Evolutionary conservation across 495 filamentous ascomycete genomes (phyloP), one percentile per base, ranked within the genome.

Genomic region (Talaromyces wortmannii): DNA sequence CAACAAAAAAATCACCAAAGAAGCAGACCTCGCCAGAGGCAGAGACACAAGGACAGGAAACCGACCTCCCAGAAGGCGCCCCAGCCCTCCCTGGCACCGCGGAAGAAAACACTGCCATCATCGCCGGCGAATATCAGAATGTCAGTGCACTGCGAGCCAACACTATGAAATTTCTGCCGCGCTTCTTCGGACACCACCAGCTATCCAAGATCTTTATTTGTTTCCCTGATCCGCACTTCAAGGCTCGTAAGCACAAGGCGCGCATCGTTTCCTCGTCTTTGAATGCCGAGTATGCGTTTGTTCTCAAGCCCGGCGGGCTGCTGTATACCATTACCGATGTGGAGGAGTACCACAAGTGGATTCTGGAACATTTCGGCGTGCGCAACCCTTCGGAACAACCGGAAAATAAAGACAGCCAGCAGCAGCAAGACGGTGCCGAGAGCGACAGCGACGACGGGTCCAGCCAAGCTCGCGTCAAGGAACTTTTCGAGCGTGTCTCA

Each of bases 191-290:
- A 51, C 87, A 70, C 44, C 63, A 66, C 29, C 87, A 95, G 65
- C 83, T 98, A 31, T 79, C 78, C 53, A 92, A 91, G 67, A 87
- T 96, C 66, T 98, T 97, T 68, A 88, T 98, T 64, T 97, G 94
- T 75, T 98, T 98, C 71, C 94, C 94, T 0, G 94, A 98, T 64
- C 94, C 94, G 57, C 94, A 98, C 68, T 98, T 98, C 77, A 98
- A 98, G 74, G 82, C 87, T 23, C 83, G 92, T 50, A 98, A 98
- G 73, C 95, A 96, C 72, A 98, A 97, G 70, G 90, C 91, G 53
- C 76, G 94, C 6, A 98, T 98, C 63, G 86, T 98, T 18, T 90
- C 88, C n/a, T 78, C 87, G 48, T 89, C 87, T 5, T 74, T 98
- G 55, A 89, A 88, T 61, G 87, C 89, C 0, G 94, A 98, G 70